Base-by-base conservation (phyloP, 805 yeast species). In the Pichia nanzhaoensis region DNA sequence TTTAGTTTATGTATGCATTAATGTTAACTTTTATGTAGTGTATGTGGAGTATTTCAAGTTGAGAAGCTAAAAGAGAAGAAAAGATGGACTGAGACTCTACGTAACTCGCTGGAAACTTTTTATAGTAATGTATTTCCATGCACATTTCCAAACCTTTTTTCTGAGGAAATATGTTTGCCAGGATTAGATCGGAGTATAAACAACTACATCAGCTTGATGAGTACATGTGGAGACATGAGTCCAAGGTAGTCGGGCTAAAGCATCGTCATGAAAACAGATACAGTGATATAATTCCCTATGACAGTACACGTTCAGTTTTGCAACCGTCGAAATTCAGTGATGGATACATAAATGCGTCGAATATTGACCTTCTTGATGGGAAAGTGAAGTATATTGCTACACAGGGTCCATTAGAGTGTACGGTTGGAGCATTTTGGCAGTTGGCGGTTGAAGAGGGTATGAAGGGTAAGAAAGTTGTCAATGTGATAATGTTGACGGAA, bases 401-500 rank as follows among this genome's bases (percentile, higher is more conserved):
- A 2, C 95, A 84, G 56, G 95, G 91, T 2, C 80, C 80, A 2
- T 56, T 69, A n/a, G 39, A 47, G 0, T 39, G 45, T 14, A 74
- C 79, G 1, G 53, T 57, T 14, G 64, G 60, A 34, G 70, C 69
- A 39, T 76, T 76, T 53, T 75, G 80, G 80, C 41, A 38, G 14
- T 27, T 40, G 10, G 24, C 17, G 6, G 13, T 41, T 2, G 49
- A 62, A 69, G 33, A 64, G 56, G 13, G 37, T 14, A 4, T 8
- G n/a, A n/a, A 28, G 17, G n/a, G 41, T 19, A 46, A 51, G 5
- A 19, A 28, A 4, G 18, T 30, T 7, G 72, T 78, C 3, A 75
- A 77, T 1, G 66, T 84, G 10, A 77, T 83, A 14, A 84, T 84
- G 91, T 74, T 84, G 33, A 84, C 95, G 0, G 87, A 93, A 0